A percentile compares a stretch with the other conserved stretches of the same genome.
These are phyloP conservation scores for Macrophomina pseudophaseolina DNA, from an alignment of 2,329 filamentous ascomycete genomes.

Conservation along the genomic window DNA sequence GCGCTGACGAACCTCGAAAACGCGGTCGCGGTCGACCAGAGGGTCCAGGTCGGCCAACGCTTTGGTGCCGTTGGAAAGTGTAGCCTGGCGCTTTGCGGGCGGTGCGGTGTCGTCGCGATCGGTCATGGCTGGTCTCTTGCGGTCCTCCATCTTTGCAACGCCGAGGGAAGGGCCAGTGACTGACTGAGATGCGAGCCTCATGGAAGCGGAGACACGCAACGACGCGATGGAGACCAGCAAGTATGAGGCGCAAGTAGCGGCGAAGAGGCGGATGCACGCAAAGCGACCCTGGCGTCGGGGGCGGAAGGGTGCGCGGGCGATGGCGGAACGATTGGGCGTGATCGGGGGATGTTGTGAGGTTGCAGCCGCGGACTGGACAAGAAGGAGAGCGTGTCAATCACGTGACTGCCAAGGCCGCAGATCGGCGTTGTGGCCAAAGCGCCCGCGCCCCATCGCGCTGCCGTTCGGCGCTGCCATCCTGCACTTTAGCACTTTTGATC, in stretches of 20 bases:
- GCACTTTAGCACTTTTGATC: neutral
- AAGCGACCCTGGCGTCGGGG: constrained; percentile 19
- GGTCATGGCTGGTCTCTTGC: constrained; percentile 88
- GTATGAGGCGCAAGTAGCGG: constrained; percentile 7
- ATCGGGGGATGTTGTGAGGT: constrained; percentile 26
- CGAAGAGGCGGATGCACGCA: constrained; percentile 18
- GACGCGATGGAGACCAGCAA: constrained; percentile 19
- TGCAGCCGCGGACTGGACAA: constrained; percentile 18
- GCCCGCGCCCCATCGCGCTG: constrained; percentile 7
- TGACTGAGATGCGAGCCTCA: constrained; percentile 77
- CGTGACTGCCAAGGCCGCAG: neutral
- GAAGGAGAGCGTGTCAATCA: constrained; percentile 1
- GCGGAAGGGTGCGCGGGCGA: constrained; percentile 14
- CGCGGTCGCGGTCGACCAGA: constrained; percentile 34
- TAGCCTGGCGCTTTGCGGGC: constrained; percentile 87
- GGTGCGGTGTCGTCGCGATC: constrained; percentile 83
- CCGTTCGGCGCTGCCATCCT: constrained; percentile 5
- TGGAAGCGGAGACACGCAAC: constrained; percentile 65
- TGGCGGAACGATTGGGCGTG: constrained; percentile 21
- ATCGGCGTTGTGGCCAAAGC: constrained; percentile 5
- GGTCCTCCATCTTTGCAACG: constrained; percentile 97
- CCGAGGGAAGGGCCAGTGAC: constrained; percentile 73
- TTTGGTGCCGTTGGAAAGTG: constrained; percentile 74
- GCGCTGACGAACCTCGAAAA: constrained; percentile 65
- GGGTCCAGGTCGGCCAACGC: constrained; percentile 66